These are phyloP conservation scores for Cladosporium halotolerans DNA, from an alignment of 2,329 filamentous ascomycete genomes.

Conservation along the genomic window DNA sequence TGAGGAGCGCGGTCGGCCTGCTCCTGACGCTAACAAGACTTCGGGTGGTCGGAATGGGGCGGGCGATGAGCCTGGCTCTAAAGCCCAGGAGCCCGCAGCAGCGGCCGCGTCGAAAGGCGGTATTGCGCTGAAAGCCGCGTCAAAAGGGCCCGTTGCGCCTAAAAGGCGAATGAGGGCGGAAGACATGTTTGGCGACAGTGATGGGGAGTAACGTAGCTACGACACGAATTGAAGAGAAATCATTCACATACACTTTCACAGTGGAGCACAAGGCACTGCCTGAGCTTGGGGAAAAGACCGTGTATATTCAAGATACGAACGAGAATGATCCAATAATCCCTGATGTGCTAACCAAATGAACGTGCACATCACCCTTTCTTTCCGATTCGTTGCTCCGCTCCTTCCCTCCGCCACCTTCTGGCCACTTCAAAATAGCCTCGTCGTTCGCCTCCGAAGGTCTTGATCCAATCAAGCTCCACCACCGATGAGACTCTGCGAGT, in stretches of 20 bases:
- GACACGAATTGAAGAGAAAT: too few species aligned
- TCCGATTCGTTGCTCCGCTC: too few species aligned
- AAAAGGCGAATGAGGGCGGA: constrained; percentile 59
- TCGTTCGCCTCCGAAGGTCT: background rate
- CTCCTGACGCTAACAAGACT: constrained; percentile 17
- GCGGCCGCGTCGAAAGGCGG: constrained; percentile 16
- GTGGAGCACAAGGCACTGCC: too few species aligned
- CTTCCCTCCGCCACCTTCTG: too few species aligned
- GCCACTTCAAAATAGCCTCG: too few species aligned
- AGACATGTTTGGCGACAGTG: constrained; percentile 82
- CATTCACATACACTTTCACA: too few species aligned
- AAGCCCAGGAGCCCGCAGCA: background rate
- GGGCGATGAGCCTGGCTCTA: constrained; percentile 28
- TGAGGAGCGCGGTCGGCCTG: constrained; percentile 11
- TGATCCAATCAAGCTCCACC: constrained; percentile 23
- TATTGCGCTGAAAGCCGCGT: constrained; percentile 20
- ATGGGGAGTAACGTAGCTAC: constrained; percentile 39
- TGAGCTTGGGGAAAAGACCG: too few species aligned
- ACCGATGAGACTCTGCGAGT: constrained; percentile 38
- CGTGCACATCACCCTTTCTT: too few species aligned
- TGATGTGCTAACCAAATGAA: too few species aligned
- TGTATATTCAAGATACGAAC: too few species aligned
- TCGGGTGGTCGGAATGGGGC: constrained; percentile 44
- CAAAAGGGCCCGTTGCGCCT: background rate
- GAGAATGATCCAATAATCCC: too few species aligned